Conservation (phyloP, 352 stramenopile genomes). For the Plasmopara halstedii region DNA sequence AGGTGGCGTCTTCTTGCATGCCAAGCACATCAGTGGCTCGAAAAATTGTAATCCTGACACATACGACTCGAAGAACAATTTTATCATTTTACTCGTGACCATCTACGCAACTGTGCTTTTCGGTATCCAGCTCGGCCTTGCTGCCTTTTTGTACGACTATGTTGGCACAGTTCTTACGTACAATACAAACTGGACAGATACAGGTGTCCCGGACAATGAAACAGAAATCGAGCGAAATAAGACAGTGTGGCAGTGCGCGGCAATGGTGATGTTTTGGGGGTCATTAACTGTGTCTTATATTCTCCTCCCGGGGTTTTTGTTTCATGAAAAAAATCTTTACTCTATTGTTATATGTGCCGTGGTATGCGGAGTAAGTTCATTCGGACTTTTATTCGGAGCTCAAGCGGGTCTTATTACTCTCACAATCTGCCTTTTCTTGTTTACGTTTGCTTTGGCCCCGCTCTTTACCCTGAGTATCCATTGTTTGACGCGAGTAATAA, state of each 20-base stretch:
- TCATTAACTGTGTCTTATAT: constrained; percentile 64
- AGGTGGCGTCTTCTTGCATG: constrained; percentile 74
- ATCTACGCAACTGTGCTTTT: constrained; percentile 72
- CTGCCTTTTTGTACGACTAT: constrained; percentile 79
- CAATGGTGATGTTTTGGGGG: constrained; percentile 73
- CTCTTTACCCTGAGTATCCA: constrained; percentile 80
- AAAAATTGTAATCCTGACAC: constrained; percentile 76
- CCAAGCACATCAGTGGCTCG: constrained; percentile 58
- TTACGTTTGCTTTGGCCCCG: constrained; percentile 57
- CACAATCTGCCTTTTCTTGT: constrained; percentile 45
- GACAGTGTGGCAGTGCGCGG: constrained; percentile 48
- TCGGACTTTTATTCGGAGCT: constrained; percentile 56
- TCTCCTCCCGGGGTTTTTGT: constrained; percentile 71
- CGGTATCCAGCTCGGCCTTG: constrained; percentile 64
- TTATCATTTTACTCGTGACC: constrained; percentile 80
- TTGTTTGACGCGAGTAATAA: constrained; percentile 76
- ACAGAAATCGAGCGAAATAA: constrained; percentile 13
- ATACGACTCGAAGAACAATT: constrained; percentile 77
- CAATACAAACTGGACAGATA: constrained; percentile 9
- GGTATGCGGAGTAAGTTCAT: constrained; percentile 54
- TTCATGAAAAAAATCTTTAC: constrained; percentile 69
- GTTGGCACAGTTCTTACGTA: constrained; percentile 47
- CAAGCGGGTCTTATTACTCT: constrained; percentile 49
- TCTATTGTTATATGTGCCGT: constrained; percentile 65
- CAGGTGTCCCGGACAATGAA: constrained; percentile 6